A percentile compares a stretch with the other conserved stretches of the same genome.
Conservation (phyloP, 208 protist genomes). For the Acanthamoeba royreba region DNA sequence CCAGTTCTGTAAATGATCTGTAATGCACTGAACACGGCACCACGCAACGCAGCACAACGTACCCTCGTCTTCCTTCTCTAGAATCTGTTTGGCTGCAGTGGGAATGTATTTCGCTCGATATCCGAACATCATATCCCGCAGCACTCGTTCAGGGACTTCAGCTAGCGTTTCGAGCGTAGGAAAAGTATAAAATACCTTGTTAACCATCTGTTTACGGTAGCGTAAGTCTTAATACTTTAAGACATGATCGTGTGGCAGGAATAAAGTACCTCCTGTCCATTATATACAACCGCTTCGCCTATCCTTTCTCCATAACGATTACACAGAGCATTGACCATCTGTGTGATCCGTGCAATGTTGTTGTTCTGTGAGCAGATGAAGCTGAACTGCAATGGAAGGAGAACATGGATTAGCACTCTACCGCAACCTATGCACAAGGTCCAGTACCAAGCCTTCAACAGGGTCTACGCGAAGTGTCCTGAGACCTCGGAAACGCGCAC, state of each 20-base stretch:
- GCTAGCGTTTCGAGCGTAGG: conserved; percentile 54
- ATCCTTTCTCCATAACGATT: neutral
- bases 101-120: conserved; percentile 65
- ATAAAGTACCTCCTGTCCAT: no score
- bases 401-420: neutral
- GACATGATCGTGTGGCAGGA: no score
- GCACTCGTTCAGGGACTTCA: neutral
- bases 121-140: conserved; percentile 59
- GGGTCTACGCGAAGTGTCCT: conserved; percentile 63
- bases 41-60: neutral
- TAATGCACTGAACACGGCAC: no score
- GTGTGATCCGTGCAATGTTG: conserved; percentile 74
- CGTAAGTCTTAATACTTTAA: no score
- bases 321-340: conserved; percentile 56
- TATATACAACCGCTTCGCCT: neutral
- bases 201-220: no score
- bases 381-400: conserved; percentile 53
- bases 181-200: conserved; percentile 37
- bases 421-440: neutral
- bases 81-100: conserved; percentile 42
- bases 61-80: neutral
- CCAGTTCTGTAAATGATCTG: neutral
- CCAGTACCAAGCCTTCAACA: conserved; percentile 55
- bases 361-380: conserved; percentile 83
- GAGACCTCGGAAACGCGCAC: conserved; percentile 49